Evolutionary conservation across 2,329 filamentous ascomycete genomes (phyloP), one percentile per base, ranked within the genome.

Genomic region (Colletotrichum tanaceti): DNA sequence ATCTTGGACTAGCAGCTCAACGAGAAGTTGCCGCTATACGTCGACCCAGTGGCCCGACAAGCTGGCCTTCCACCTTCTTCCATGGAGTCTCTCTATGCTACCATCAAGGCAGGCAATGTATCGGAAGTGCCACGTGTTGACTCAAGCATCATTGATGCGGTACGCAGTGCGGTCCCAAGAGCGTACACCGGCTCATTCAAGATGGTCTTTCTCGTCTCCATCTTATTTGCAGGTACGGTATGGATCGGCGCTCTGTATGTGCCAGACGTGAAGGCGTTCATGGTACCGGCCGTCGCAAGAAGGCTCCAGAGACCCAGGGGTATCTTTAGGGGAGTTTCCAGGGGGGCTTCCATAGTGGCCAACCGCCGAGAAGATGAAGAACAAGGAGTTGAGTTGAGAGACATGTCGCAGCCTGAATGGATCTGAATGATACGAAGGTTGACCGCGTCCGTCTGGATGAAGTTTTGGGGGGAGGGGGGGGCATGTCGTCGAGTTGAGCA

Each of bases 151-250:
- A 71, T 75, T 35, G 72, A 65, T 3, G 79, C 79, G 0, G 79
- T 82, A 0, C 74, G 70, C 2, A 63, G 69, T 0, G 79, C 80
- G 24, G 69, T 79, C 10, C 78, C 80, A 70, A 74, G 75, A 13
- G 81, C 81, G n/a, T 83, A 85, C 72, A 73, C 77, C 5, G 65
- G 77, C n/a, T 79, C 80, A 3, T 84, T 85, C 73, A 74, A 75
- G 63, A 77, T 79, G 4, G 83, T 86, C 1, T 85, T 81, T 47
- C 78, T 77, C 65, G 73, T 74, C 39, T 78, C 75, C 11, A 79
- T 82, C 43, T 79, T 80, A 5, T 83, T 80, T 75, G 82, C 73
- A 53, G 47, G 16, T 9, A 28, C 47, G 77, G 76, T 18, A 76
- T 80, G 35, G 74, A 79, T n/a, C 72, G 78, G 78, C 9, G 76